These are phyloP conservation scores for Asterella californica DNA, from an alignment of 225 moss, liverwort and hornwort species.

Conservation along the genomic window DNA sequence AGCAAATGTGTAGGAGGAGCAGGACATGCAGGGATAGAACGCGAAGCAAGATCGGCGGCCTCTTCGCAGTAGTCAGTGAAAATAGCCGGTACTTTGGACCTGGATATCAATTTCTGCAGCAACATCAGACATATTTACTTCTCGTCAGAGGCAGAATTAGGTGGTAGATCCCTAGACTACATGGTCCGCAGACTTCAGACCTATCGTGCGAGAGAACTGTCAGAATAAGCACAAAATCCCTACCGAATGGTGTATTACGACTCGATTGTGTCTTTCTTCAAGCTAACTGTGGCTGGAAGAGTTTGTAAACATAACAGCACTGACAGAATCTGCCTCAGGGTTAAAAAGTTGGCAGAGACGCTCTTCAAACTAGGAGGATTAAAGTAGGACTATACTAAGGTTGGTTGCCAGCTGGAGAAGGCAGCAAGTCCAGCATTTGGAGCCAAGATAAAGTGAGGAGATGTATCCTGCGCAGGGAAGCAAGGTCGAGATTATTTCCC, in stretches of 20 bases:
- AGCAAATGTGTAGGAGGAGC: conserved; percentile 19
- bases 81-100: conserved; percentile 43
- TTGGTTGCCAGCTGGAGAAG: conserved; percentile 69
- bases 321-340: not conserved
- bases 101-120: conserved; percentile 47
- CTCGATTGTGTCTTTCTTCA: not conserved
- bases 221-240: not conserved
- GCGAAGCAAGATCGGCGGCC: conserved; percentile 65
- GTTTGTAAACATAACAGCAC: not conserved
- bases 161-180: not conserved
- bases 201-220: no score
- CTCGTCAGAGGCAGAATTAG: not conserved
- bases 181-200: no score
- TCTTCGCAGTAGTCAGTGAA: conserved; percentile 94
- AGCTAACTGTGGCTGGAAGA: not conserved
- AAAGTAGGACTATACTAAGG: conserved; percentile 35
- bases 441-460: conserved; percentile 65
- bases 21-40: conserved; percentile 30
- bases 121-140: not conserved
- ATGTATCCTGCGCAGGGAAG: conserved; percentile 18
- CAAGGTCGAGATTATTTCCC: not conserved
- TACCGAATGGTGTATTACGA: not conserved
- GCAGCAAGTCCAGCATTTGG: conserved; percentile 92
- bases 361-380: not conserved
- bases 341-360: not conserved